Evolutionary conservation across 495 filamentous ascomycete genomes (phyloP).

Genomic region (Aspergillus steynii): DNA sequence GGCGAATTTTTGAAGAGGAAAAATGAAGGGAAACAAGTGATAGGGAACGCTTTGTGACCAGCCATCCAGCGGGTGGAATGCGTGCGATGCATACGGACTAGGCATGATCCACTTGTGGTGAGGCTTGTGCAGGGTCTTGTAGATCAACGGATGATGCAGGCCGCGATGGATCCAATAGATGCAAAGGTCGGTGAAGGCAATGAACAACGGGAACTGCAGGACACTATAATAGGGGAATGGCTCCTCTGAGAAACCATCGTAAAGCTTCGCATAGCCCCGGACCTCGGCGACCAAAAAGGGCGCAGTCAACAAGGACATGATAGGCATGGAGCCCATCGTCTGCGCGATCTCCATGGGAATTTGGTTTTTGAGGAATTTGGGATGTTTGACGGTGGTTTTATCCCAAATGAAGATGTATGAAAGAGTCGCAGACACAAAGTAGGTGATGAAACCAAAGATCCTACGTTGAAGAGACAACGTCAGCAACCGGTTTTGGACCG

Average conservation of each 20-base stretch:
- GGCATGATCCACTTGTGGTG: slow-evolving; percentile 99
- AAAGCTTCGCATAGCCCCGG: slow-evolving; percentile 83
- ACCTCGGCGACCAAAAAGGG: slow-evolving; percentile 85
- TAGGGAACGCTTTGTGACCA: slow-evolving; percentile 91
- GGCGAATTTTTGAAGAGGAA: slow-evolving; percentile 88
- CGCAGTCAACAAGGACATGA: slow-evolving; percentile 80
- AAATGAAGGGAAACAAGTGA: slow-evolving; percentile 90
- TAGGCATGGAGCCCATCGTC: slow-evolving; percentile 69
- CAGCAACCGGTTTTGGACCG: slow-evolving; percentile 2
- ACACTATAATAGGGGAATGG: slow-evolving; percentile 76
- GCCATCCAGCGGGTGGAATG: slow-evolving; percentile 94
- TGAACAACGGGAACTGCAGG: slow-evolving; percentile 88
- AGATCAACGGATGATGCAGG: slow-evolving; percentile 79
- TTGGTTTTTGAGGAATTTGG: slow-evolving; percentile 95
- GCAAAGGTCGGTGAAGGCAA: slow-evolving; percentile 87
- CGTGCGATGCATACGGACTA: slow-evolving; percentile 86
- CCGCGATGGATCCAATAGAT: slow-evolving; percentile 97
- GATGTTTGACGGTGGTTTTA: slow-evolving; percentile 83
- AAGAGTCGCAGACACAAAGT: slow-evolving; percentile 79
- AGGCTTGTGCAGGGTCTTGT: slow-evolving; percentile 90
- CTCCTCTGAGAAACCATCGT: slow-evolving; percentile 71
- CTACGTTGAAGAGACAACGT: slow-evolving; percentile 40
- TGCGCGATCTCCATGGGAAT: slow-evolving; percentile 83
- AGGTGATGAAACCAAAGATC: slow-evolving; percentile 79
- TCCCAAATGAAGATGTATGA: slow-evolving; percentile 95